phyloP scores from a whole-genome alignment of 2,329 filamentous ascomycete species.

The Diaporthe humulicola region DNA sequence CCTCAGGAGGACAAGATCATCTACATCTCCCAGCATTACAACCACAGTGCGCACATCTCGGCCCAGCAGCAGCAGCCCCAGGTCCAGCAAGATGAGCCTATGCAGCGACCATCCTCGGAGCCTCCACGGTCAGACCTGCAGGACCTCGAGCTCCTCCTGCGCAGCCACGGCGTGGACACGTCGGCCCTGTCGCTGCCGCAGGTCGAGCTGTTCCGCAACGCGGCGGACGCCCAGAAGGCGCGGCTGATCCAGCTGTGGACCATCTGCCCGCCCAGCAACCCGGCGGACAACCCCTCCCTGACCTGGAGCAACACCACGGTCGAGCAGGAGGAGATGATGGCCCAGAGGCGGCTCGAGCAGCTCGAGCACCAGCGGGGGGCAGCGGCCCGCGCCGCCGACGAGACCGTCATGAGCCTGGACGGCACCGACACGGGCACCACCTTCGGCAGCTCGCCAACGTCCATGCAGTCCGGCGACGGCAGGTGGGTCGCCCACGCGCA shows the following conservation, averaged over 20 bases:
- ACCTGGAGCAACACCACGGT: conserved; percentile 67
- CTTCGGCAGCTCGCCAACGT: conserved; percentile 46
- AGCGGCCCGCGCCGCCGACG: conserved; percentile 44
- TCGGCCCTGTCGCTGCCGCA: conserved; percentile 79
- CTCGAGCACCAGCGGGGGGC: conserved; percentile 58
- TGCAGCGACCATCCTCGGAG: conserved; percentile 61
- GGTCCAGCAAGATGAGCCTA: conserved; percentile 49
- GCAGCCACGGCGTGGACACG: conserved; percentile 78
- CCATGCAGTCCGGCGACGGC: conserved; percentile 65
- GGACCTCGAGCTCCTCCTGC: conserved; percentile 70
- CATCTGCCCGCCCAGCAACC: conserved; percentile 78
- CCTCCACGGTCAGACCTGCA: conserved; percentile 62
- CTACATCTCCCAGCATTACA: conserved; percentile 88
- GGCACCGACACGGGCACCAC: conserved; percentile 52
- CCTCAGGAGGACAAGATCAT: conserved; percentile 60
- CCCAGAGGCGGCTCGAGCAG: conserved; percentile 71
- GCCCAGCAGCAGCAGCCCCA: conserved; percentile 48
- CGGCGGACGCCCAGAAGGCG: conserved; percentile 78
- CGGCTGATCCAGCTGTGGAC: conserved; percentile 88
- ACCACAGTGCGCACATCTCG: conserved; percentile 79
- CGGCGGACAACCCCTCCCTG: conserved; percentile 65
- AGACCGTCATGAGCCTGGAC: conserved; percentile 65
- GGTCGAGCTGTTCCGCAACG: conserved; percentile 82
- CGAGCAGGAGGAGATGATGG: conserved; percentile 71
- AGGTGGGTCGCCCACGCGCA: conserved; percentile 56